Conservation (phyloP, 768 basidiomycete species). For the Ramaria sp. region DNA sequence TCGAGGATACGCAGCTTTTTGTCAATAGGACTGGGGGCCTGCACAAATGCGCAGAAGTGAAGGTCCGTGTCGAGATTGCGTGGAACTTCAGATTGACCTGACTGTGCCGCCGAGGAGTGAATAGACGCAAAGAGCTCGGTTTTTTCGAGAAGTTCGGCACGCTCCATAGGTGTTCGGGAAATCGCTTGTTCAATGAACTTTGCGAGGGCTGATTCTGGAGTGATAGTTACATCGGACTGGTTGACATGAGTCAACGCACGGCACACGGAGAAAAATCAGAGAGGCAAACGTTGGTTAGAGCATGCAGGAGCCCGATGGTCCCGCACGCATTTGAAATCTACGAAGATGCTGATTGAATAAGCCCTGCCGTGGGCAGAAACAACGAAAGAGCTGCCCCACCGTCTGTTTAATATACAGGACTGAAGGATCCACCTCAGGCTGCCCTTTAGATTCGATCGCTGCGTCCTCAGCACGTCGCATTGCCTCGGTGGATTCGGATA, state of each 20-base stretch:
- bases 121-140: slow-evolving; percentile 69
- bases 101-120: slow-evolving; percentile 56
- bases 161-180: slow-evolving; percentile 45
- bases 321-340: slow-evolving; percentile 82
- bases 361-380: neutral
- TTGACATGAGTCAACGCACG: slow-evolving; percentile 1
- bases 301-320: slow-evolving; percentile 78
- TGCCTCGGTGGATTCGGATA: slow-evolving; percentile 37
- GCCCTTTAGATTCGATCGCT: slow-evolving; percentile 34
- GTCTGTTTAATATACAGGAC: slow-evolving; percentile 90
- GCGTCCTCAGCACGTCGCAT: slow-evolving; percentile 52
- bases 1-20: slow-evolving; percentile 51
- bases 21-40: slow-evolving; percentile 37
- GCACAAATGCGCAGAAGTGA: slow-evolving; percentile 84
- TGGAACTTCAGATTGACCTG: slow-evolving; percentile 57
- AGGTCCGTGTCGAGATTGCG: slow-evolving; percentile 58
- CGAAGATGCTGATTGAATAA: neutral
- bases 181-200: slow-evolving; percentile 45
- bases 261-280: neutral
- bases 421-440: slow-evolving; percentile 44
- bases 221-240: slow-evolving; percentile 48
- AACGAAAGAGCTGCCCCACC: slow-evolving; percentile 28
- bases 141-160: slow-evolving; percentile 65
- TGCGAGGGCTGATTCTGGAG: slow-evolving; percentile 48
- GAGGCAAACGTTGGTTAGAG: slow-evolving; percentile 62